Percentiles rank a stretch among this genome's conserved stretches.
Evolutionary conservation across 108 stramenopile species (phyloP).

Genomic region (Mediolabrus comicus): DNA sequence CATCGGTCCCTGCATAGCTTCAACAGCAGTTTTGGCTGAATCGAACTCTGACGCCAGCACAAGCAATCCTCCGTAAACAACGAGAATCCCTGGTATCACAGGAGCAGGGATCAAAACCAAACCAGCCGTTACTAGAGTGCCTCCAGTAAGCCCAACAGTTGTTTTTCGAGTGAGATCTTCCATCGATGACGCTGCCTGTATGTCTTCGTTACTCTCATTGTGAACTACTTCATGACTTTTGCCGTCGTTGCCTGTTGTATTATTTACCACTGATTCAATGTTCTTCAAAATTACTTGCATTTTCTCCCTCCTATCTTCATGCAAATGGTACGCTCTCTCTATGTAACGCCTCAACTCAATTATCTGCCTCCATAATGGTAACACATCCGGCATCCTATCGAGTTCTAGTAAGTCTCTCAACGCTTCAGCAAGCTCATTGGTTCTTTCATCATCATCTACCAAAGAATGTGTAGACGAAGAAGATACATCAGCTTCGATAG

Average conservation of each 20-base stretch:
- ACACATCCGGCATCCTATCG: neutral
- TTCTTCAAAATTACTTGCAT: neutral
- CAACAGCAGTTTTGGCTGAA: conserved; percentile 21
- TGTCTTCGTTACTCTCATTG: neutral
- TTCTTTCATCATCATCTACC: neutral
- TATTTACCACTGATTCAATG: conserved; percentile 1
- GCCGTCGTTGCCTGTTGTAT: neutral
- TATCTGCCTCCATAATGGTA: neutral
- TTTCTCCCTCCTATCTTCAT: neutral
- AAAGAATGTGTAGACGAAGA: neutral
- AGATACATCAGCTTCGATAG: neutral
- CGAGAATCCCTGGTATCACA: conserved; percentile 22
- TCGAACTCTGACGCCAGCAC: conserved; percentile 38
- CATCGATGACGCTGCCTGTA: neutral
- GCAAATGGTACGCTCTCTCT: neutral
- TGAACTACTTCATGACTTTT: neutral
- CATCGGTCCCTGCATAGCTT: conserved; percentile 14
- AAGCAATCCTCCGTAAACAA: conserved; percentile 29
- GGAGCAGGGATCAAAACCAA: conserved; percentile 24
- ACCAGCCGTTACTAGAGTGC: conserved; percentile 21
- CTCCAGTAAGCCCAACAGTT: conserved; percentile 30
- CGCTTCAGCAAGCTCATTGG: neutral
- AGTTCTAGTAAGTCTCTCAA: conserved; percentile 1
- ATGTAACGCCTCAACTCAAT: neutral
- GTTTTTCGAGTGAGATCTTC: conserved; percentile 13